Percentiles rank a stretch among this genome's conserved stretches.
These are phyloP conservation scores for Colletotrichum orchidophilum DNA, from an alignment of 2,329 filamentous ascomycete species.

Conservation along the genomic window DNA sequence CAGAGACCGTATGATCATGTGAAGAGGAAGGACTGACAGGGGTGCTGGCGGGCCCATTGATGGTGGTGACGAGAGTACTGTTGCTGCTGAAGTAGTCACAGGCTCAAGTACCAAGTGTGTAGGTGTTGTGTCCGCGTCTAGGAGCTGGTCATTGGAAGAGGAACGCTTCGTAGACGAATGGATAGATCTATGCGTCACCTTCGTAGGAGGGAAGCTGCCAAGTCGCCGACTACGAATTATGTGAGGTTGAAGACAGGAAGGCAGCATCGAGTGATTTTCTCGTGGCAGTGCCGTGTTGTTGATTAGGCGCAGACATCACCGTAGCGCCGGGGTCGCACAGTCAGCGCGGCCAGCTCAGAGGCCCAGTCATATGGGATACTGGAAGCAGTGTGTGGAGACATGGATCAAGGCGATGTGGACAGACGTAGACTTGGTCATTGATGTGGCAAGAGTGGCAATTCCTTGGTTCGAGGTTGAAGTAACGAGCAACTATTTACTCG, in stretches of 20 bases:
- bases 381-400: neutral
- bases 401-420: neutral
- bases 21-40: slow-evolving; percentile 73
- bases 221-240: neutral
- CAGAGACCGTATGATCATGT: slow-evolving; percentile 74
- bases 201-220: neutral
- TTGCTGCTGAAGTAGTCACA: neutral
- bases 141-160: slow-evolving; percentile 34
- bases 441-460: neutral
- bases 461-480: neutral
- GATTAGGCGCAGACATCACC: neutral
- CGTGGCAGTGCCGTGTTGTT: neutral
- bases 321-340: neutral
- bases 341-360: neutral
- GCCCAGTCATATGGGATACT: neutral
- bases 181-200: slow-evolving; percentile 37
- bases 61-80: neutral
- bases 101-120: neutral
- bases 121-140: slow-evolving; percentile 1
- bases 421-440: neutral
- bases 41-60: slow-evolving; percentile 45
- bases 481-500: neutral
- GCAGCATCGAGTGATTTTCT: neutral
- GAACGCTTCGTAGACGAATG: slow-evolving; percentile 39
- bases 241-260: neutral